These are phyloP conservation scores for Dispira parvispora DNA, from an alignment of 192 early-diverging fungal genomes.

Conservation along the genomic window DNA sequence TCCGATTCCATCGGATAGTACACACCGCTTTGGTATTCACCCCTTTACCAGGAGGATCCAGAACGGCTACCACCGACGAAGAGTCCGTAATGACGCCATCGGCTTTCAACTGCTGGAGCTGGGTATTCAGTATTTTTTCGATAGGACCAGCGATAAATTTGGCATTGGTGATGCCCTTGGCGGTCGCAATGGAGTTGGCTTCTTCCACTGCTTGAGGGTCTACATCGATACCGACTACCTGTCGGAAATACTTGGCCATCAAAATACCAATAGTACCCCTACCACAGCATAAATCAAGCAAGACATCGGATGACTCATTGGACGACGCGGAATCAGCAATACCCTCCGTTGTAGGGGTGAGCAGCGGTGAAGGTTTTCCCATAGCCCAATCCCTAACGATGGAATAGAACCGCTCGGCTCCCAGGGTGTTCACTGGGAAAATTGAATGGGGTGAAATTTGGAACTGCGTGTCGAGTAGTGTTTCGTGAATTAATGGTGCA, in stretches of 20 bases:
- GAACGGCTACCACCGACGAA: constrained; percentile 39
- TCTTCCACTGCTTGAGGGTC: constrained; percentile 48
- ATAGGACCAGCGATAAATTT: constrained; percentile 39
- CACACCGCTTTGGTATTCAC: constrained; percentile 40
- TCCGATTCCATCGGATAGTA: constrained; percentile 34
- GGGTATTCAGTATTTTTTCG: constrained; percentile 31
- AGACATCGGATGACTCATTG: constrained; percentile 19
- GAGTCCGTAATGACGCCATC: constrained; percentile 13
- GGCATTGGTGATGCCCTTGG: constrained; percentile 29
- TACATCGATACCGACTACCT: constrained; percentile 59
- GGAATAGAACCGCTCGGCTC: constrained; percentile 46
- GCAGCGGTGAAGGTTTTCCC: too few relatives aligned
- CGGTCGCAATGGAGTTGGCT: constrained; percentile 43
- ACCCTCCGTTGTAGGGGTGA: not conserved
- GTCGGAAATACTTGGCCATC: constrained; percentile 31
- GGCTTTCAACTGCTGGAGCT: constrained; percentile 16
- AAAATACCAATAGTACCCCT: constrained; percentile 72
- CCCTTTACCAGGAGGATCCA: constrained; percentile 58
- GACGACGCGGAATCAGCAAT: constrained; percentile 5
- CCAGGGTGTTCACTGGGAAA: constrained; percentile 65
- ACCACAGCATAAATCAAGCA: constrained; percentile 68
- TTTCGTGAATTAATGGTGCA: constrained; percentile 38
- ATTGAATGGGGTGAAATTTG: constrained; percentile 55
- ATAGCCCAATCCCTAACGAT: constrained; percentile 29
- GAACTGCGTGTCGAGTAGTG: constrained; percentile 36